Evolutionary conservation across 2,329 filamentous ascomycete species (phyloP).

Genomic region (Daldinia sp.): DNA sequence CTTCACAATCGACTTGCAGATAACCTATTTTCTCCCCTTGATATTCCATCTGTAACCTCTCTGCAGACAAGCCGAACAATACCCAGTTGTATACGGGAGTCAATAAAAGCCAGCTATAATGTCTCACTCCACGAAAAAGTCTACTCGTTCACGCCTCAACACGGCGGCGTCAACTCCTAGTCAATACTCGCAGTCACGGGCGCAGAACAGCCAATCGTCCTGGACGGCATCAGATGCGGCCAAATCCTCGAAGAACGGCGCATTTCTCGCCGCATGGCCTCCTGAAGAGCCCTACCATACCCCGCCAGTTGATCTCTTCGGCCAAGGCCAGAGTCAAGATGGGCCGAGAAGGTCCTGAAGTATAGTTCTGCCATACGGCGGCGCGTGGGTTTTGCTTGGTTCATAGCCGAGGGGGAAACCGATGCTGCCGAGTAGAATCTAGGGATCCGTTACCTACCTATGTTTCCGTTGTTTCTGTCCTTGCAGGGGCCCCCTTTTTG

Average conservation of each 20-base stretch:
- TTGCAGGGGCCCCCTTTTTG: too few species aligned
- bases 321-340: constrained; percentile 2
- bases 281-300: constrained; percentile 23
- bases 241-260: constrained; percentile 25
- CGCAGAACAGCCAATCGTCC: constrained; percentile 8
- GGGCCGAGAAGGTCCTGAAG: background rate
- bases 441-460: too few species aligned
- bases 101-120: constrained; percentile 1
- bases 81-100: background rate
- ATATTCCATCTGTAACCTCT: background rate
- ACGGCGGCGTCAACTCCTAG: background rate
- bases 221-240: constrained; percentile 35
- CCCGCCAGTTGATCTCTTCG: constrained; percentile 7
- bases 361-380: background rate
- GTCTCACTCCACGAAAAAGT: constrained; percentile 31
- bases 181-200: constrained; percentile 5
- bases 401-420: background rate
- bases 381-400: background rate
- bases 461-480: background rate
- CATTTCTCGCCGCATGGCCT: constrained; percentile 34
- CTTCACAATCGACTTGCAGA: background rate
- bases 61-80: background rate
- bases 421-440: background rate
- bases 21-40: background rate
- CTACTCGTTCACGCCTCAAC: constrained; percentile 9